Evolutionary conservation across 2,329 filamentous ascomycete species (phyloP).

Genomic region (Balansia obtecta): DNA sequence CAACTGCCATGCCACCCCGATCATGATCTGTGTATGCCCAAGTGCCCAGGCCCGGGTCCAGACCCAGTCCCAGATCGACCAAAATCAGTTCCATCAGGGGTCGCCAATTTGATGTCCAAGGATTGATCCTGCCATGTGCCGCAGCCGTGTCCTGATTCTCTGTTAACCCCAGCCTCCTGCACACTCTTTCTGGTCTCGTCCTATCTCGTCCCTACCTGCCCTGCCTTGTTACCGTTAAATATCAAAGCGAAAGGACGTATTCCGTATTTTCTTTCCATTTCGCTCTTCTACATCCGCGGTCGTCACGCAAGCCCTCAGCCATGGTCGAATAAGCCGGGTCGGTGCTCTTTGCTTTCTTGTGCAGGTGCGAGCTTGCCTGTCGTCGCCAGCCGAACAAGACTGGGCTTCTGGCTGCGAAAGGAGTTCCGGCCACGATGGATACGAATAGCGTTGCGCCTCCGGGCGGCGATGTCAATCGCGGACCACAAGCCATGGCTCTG

Average conservation of each 20-base stretch:
- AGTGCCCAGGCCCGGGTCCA: too few relatives aligned
- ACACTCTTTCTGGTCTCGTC: not conserved
- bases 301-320: not conserved
- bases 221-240: too few relatives aligned
- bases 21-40: too few relatives aligned
- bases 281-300: not conserved
- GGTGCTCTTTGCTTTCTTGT: not conserved
- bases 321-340: not conserved
- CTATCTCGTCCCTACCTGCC: not conserved
- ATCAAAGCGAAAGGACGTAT: not conserved
- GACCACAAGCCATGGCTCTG: not conserved
- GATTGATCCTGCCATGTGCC: not conserved
- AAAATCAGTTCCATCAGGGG: too few relatives aligned
- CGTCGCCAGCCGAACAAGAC: not conserved
- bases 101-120: not conserved
- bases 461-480: slow-evolving; percentile 3
- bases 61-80: not conserved
- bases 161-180: not conserved
- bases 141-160: not conserved
- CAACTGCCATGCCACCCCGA: too few relatives aligned
- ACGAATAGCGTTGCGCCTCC: not conserved
- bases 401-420: not conserved
- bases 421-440: not conserved
- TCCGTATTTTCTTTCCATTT: not conserved
- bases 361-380: not conserved